Conservation (phyloP, 148 eudicot genomes). For the Amaranthus hypochondriacus region DNA sequence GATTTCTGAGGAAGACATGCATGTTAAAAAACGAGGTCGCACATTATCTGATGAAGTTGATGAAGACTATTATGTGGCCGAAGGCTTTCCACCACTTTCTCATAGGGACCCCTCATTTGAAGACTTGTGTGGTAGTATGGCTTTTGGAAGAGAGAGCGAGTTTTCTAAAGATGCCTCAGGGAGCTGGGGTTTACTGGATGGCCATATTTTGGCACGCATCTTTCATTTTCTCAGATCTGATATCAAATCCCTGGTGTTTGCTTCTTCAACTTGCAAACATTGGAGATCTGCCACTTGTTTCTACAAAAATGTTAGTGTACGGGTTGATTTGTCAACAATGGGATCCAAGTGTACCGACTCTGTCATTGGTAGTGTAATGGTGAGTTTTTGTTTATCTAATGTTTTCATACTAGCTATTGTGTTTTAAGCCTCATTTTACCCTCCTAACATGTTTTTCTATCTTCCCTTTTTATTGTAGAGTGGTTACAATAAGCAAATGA, state of each 20-base stretch:
- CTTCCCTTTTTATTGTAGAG: conserved; percentile 43
- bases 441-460: conserved; percentile 8
- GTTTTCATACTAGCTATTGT: background rate
- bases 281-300: conserved; percentile 70
- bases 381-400: conserved; percentile 22
- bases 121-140: conserved; percentile 51
- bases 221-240: conserved; percentile 85
- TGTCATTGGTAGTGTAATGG: conserved; percentile 54
- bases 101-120: conserved; percentile 58
- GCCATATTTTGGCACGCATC: conserved; percentile 71
- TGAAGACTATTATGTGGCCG: conserved; percentile 45
- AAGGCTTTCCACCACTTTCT: conserved; percentile 28
- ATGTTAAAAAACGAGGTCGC: conserved; percentile 59
- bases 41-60: conserved; percentile 42
- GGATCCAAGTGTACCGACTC: conserved; percentile 63
- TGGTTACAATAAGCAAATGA: conserved; percentile 68
- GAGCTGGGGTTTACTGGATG: conserved; percentile 79
- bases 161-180: conserved; percentile 31
- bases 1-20: conserved; percentile 32
- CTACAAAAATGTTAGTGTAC: conserved; percentile 58
- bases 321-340: conserved; percentile 62
- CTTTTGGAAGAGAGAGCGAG: conserved; percentile 31
- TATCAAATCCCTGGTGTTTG: conserved; percentile 63
- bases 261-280: conserved; percentile 74
- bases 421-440: conserved; percentile 1